These are phyloP conservation scores for Lachancea dasiensis DNA, from an alignment of 805 yeast genomes.

Conservation along the genomic window DNA sequence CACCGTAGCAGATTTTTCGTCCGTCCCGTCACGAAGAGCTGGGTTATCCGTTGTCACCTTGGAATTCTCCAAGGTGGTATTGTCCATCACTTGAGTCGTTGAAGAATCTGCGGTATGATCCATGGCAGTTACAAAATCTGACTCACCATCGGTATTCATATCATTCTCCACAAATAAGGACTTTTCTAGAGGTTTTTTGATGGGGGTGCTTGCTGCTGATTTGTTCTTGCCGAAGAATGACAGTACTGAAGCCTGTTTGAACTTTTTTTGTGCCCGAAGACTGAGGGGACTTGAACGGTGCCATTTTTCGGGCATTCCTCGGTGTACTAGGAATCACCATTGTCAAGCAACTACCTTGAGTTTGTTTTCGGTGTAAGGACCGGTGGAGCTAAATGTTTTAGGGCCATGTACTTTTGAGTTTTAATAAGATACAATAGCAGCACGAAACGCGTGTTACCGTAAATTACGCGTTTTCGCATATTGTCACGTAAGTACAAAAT, in stretches of 20 bases:
- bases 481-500: too few relatives aligned
- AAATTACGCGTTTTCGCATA: too few relatives aligned
- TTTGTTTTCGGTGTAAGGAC: background rate
- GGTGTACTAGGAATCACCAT: constrained; percentile 26
- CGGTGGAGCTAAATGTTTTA: too few relatives aligned
- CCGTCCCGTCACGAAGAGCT: background rate
- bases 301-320: constrained; percentile 12
- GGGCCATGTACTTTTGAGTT: too few relatives aligned
- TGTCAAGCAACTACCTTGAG: background rate
- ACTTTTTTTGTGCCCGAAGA: constrained; percentile 29
- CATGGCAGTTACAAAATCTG: constrained; percentile 16
- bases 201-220: constrained; percentile 10
- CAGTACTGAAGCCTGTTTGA: constrained; percentile 34
- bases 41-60: background rate
- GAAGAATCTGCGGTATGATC: constrained; percentile 9
- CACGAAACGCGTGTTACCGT: too few relatives aligned
- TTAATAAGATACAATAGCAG: too few relatives aligned
- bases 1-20: background rate
- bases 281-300: constrained; percentile 10
- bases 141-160: constrained; percentile 17
- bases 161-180: constrained; percentile 19
- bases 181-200: constrained; percentile 4
- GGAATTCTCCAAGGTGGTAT: background rate
- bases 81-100: background rate
- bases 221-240: constrained; percentile 31